Base-by-base conservation (phyloP, 2,329 filamentous ascomycete species). In the Alternaria novae-zelandiae region DNA sequence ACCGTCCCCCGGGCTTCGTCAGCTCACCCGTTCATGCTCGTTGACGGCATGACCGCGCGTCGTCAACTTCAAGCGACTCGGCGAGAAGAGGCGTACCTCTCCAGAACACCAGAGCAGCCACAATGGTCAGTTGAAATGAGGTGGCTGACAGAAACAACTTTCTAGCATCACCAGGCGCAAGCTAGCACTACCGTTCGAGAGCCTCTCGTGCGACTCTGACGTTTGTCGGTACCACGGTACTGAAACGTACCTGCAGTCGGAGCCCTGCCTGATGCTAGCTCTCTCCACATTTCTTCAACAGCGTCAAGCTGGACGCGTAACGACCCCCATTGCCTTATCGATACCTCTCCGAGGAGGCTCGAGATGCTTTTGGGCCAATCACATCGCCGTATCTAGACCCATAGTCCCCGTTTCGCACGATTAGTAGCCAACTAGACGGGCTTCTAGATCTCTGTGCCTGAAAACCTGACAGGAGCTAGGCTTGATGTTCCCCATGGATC, bases 261-360 rank as follows among this genome's bases (percentile, higher is more conserved):
- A 63, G 50, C 49, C 60, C 68, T 66, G 63, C 69, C 61, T 70
- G 57, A 63, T 47, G 63, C 65, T 64, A 67, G 63, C 56, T 49
- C 43, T 69, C 75, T 69, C 76, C 74, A 78, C 74, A 71, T 58
- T 70, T 74, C 67, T 61, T 73, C 69, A 68, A 69, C 73, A 66
- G 61, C 68, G 64, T 62, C 44, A 68, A 70, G 71, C 70, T 71
- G 68, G 74, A 74, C 75, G 74, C 74, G 77, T 78, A 73, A 75
- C 69, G 75, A 71, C 62, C 62, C 32, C 65, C 64, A 66, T 67
- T 60, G 56, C 60, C 57, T 62, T 63, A 64, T 71, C 64, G 68
- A 69, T 64, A 68, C 60, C 47, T 66, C 64, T 54, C 57, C 61
- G 63, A 54, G 44, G 56, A 55, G 60, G 32, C 63, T 61, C 64